phyloP scores from a whole-genome alignment of 148 eudicot species.

The Spergularia marina region DNA sequence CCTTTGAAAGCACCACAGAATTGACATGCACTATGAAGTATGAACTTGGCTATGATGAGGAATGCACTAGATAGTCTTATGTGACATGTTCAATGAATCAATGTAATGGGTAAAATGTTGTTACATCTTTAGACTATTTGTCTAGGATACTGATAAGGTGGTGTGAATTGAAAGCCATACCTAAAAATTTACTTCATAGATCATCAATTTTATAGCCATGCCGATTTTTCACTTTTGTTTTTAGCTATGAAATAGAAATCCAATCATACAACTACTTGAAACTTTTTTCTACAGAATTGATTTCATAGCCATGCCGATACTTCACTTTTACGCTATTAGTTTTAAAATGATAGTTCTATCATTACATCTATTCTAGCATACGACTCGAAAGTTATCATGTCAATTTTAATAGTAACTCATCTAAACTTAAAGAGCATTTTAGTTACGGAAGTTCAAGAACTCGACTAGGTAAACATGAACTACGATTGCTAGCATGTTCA shows the following conservation, averaged over 20 bases:
- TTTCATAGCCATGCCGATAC: background rate
- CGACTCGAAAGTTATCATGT: background rate
- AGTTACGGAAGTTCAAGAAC: background rate
- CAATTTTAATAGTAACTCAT: background rate
- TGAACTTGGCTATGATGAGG: conserved; percentile 13
- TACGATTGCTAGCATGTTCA: too few species aligned
- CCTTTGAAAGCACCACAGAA: background rate
- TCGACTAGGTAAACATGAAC: too few species aligned
- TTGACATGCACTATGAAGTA: conserved; percentile 10
- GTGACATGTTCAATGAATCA: background rate
- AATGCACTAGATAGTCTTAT: conserved; percentile 4
- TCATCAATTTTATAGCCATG: too few species aligned
- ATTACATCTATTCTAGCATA: too few species aligned
- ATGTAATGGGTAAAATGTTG: background rate
- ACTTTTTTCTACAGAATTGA: too few species aligned
- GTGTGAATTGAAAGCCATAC: too few species aligned
- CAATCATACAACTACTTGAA: too few species aligned
- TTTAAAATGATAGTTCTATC: too few species aligned
- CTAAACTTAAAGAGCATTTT: background rate
- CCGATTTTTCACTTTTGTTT: too few species aligned
- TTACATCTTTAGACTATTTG: background rate
- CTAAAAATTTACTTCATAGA: too few species aligned
- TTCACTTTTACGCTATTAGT: background rate
- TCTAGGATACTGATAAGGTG: background rate
- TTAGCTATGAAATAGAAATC: too few species aligned